Evolutionary conservation across 441 rosid species (phyloP), one percentile per base, ranked within the genome.

Genomic region (Populus trichocarpa): DNA sequence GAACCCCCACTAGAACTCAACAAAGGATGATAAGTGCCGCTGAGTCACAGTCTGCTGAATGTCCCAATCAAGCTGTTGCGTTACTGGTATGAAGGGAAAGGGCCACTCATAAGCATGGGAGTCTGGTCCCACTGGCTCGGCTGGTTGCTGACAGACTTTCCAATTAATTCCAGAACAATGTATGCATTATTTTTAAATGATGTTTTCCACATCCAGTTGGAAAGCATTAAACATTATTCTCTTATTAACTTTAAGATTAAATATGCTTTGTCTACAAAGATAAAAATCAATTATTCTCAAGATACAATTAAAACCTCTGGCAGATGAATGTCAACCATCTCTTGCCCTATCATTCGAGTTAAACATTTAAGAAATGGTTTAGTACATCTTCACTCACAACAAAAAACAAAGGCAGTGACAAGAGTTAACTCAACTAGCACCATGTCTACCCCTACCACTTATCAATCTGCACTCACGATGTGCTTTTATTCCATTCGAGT

Each of bases 1-100:
- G 83, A 84, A 85, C 85, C 89, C 90, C 96, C 92, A 86, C 74
- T 73, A 76, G 74, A 85, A 88, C 93, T 85, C 91, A 87, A 86
- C 86, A 80, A 79, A 42, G 84, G 79, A 84, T 66, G 79, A 79
- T 32, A 67, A 82, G 63, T 20, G 81, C 81, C 46, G 69, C 77
- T 53, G 72, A 75, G 69, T 72, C 69, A 35, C 75, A 46, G 59
- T 61, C 64, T 42, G 77, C 73, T 30, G 79, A 67, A 28, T 35
- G 18, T 32, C 14, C 50, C 59, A 33, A 64, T 53, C 61, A 46
- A 35, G 30, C 69, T 50, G 77, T 80, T 38, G 81, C 36, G 38
- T 36, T 11, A 22, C 76, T 42, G 40, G 25, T 13, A 53, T 8
- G 64, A 71, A 9, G 11, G 69, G 70, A 38, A 76, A 73, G 70